phyloP scores from a whole-genome alignment of 768 basidiomycete species.

The Holtermanniella nyarrowii region DNA sequence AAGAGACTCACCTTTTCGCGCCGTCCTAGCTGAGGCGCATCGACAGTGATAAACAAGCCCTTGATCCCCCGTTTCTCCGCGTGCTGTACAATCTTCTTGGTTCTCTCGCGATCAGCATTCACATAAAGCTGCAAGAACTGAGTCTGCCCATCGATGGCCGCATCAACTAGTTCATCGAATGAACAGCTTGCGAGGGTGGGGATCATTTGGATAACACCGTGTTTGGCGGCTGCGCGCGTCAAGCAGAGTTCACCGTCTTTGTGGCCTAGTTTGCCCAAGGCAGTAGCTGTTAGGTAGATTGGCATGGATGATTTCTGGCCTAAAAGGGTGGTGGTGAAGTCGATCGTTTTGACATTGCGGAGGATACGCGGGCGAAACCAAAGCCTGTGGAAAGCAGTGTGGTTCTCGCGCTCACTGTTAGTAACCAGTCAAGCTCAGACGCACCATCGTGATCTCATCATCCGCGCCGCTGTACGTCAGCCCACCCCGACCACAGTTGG shows the following conservation, averaged over 20 bases:
- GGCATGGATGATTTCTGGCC: slow-evolving; percentile 68
- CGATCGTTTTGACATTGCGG: slow-evolving; percentile 72
- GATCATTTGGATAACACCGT: slow-evolving; percentile 72
- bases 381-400: slow-evolving; percentile 69
- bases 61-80: slow-evolving; percentile 86
- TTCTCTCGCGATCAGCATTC: slow-evolving; percentile 77
- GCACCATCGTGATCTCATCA: slow-evolving; percentile 60
- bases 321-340: slow-evolving; percentile 69
- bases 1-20: slow-evolving; percentile 58
- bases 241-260: slow-evolving; percentile 88
- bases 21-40: slow-evolving; percentile 89
- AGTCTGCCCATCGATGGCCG: slow-evolving; percentile 62
- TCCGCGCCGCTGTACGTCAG: slow-evolving; percentile 53
- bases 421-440: slow-evolving; percentile 28
- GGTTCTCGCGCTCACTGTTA: slow-evolving; percentile 59
- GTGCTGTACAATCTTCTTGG: slow-evolving; percentile 75
- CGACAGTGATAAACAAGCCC: slow-evolving; percentile 91
- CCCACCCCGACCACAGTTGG: not conserved
- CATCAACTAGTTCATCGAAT: slow-evolving; percentile 91
- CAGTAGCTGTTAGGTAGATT: slow-evolving; percentile 59
- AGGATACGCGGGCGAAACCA: slow-evolving; percentile 81
- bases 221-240: slow-evolving; percentile 76
- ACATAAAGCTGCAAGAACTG: slow-evolving; percentile 91
- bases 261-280: slow-evolving; percentile 62
- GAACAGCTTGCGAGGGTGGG: slow-evolving; percentile 91